Percentiles rank a stretch among this genome's conserved stretches.
Evolutionary conservation across 179 eudicot species (phyloP).

Genomic region (Patellifolia procumbens): DNA sequence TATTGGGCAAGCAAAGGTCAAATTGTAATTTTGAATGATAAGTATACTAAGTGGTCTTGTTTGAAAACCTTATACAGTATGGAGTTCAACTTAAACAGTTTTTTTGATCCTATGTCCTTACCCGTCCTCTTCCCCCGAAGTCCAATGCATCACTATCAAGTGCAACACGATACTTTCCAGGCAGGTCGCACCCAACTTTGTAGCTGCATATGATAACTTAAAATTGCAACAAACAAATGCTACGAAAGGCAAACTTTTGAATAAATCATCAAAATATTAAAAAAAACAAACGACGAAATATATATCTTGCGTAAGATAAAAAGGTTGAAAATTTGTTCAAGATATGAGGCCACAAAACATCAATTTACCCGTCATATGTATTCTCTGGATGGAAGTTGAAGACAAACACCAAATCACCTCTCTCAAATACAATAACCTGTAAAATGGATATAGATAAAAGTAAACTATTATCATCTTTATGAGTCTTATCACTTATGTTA

Average conservation of each 20-base stretch:
- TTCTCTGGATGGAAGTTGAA: constrained; percentile 93
- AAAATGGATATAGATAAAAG: too few relatives aligned
- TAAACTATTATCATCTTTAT: too few relatives aligned
- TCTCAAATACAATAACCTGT: constrained; percentile 97
- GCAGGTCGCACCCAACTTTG: constrained; percentile 97
- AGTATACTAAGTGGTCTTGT: not conserved
- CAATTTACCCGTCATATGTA: constrained; percentile 81
- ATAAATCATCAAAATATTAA: not conserved
- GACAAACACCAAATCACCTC: constrained; percentile 90
- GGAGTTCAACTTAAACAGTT: not conserved
- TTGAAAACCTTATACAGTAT: not conserved
- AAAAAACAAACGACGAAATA: not conserved
- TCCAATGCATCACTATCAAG: constrained; percentile 93
- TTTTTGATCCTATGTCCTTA: constrained; percentile 39
- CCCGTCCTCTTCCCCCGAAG: constrained; percentile 97
- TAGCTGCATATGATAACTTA: constrained; percentile 45
- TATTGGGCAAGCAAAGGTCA: not conserved
- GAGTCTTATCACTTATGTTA: too few relatives aligned
- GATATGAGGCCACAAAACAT: not conserved
- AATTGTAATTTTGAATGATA: not conserved
- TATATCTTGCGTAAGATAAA: not conserved
- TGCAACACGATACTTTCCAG: constrained; percentile 95
- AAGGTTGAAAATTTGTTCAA: not conserved
- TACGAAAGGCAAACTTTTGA: not conserved
- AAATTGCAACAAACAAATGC: not conserved